Conservation (phyloP, 768 basidiomycete species). For the Heimioporus sp. region DNA sequence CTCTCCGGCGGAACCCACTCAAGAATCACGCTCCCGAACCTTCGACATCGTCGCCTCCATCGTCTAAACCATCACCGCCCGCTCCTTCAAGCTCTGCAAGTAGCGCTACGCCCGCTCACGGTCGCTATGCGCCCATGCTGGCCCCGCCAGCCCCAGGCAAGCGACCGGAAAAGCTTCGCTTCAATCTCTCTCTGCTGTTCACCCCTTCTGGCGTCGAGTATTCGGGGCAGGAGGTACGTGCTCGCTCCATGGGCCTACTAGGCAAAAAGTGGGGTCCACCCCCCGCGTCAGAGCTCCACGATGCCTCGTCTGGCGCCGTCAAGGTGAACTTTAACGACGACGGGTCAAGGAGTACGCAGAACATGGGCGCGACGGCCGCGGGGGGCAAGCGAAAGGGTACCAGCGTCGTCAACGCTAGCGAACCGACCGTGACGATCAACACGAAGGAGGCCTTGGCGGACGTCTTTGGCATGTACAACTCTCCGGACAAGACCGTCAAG, state of each 20-base stretch:
- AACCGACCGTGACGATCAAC: constrained; percentile 93
- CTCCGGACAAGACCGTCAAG: constrained; percentile 72
- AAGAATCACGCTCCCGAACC: constrained; percentile 34
- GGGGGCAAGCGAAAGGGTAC: constrained; percentile 44
- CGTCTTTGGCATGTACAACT: constrained; percentile 96
- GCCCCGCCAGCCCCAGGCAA: constrained; percentile 66
- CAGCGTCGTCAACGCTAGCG: constrained; percentile 41
- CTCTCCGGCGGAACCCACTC: constrained; percentile 35
- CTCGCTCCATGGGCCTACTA: constrained; percentile 76
- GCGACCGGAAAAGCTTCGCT: constrained; percentile 68
- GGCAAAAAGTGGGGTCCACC: constrained; percentile 85
- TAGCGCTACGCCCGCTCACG: constrained; percentile 30
- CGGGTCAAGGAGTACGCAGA: constrained; percentile 44
- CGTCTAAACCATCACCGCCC: constrained; percentile 16
- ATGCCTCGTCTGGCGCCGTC: constrained; percentile 34
- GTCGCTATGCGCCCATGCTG: constrained; percentile 70
- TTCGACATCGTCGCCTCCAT: constrained; percentile 29
- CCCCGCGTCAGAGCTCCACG: constrained; percentile 38
- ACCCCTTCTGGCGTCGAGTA: constrained; percentile 81
- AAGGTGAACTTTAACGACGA: constrained; percentile 63
- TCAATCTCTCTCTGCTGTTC: constrained; percentile 67
- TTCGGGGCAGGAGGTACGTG: constrained; percentile 80
- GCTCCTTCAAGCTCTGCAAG: constrained; percentile 38
- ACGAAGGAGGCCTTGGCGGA: constrained; percentile 94
- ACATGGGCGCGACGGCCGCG: constrained; percentile 30